These are phyloP conservation scores for Anthracocystis setariae DNA, from an alignment of 1,284 basidiomycete genomes.

Conservation along the genomic window DNA sequence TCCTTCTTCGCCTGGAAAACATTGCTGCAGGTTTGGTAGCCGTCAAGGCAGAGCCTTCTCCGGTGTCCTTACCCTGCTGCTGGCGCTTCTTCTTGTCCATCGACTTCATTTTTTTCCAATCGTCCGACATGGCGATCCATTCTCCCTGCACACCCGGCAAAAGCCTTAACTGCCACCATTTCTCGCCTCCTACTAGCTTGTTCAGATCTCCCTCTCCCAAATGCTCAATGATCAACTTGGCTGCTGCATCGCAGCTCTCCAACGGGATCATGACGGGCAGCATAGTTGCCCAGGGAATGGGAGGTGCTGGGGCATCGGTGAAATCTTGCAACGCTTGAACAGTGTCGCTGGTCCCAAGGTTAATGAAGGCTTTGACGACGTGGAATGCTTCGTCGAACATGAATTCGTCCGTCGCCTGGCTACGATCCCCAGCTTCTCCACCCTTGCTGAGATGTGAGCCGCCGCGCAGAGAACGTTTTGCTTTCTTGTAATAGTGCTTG, in stretches of 20 bases:
- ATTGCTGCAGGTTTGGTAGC: slow-evolving; percentile 2
- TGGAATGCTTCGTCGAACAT: slow-evolving; percentile 56
- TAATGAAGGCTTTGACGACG: slow-evolving; percentile 54
- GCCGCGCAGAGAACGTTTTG: slow-evolving; percentile 35
- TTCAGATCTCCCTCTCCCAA: slow-evolving; percentile 84
- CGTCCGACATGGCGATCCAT: slow-evolving; percentile 78
- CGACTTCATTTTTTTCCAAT: slow-evolving; percentile 68
- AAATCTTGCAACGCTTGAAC: slow-evolving; percentile 66
- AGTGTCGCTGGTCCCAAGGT: slow-evolving; percentile 63
- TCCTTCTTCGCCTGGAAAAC: slow-evolving; percentile 11
- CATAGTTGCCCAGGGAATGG: slow-evolving; percentile 78
- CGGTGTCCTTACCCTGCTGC: not conserved
- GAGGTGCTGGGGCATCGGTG: slow-evolving; percentile 82
- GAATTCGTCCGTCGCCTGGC: slow-evolving; percentile 49
- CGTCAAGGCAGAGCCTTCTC: not conserved
- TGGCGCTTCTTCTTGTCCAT: slow-evolving; percentile 54
- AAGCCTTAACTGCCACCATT: slow-evolving; percentile 85
- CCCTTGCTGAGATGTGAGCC: slow-evolving; percentile 8
- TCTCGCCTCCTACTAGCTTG: slow-evolving; percentile 83
- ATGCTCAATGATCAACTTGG: slow-evolving; percentile 78
- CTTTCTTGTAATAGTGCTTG: slow-evolving; percentile 60
- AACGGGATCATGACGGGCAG: slow-evolving; percentile 77
- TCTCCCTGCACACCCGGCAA: slow-evolving; percentile 80
- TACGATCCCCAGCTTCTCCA: slow-evolving; percentile 6
- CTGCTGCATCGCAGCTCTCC: slow-evolving; percentile 79